Base-by-base conservation (phyloP, 352 stramenopile genomes). In the Phytophthora idaei region DNA sequence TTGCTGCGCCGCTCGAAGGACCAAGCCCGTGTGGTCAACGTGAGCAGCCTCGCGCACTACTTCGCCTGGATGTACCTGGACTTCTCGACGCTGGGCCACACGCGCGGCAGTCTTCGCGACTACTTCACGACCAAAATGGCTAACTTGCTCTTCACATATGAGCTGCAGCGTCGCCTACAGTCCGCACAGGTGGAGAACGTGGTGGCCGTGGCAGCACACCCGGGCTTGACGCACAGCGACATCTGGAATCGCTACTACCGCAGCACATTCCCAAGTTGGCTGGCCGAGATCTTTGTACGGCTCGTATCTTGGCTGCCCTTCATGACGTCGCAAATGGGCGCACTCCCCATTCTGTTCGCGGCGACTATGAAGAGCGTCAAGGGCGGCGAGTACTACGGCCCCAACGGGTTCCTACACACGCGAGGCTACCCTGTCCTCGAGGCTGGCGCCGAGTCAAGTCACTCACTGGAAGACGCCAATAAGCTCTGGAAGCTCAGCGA, bases 101-200 rank as follows among this genome's bases (percentile, higher is more conserved):
- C 79, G 34, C 77, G 74, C 52, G 56, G 67, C 11, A 68, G 60
- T 48, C 71, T 85, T 36, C 51, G 63, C 45, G 78, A 77, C 56
- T 92, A 92, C 54, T 67, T 71, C 39, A 74, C 69, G 14, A 83
- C 78, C 31, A 92, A 92, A 66, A 65, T 92, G 52, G 60, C 69
- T 10, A 89, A 86, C 42, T 25, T 90, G 55, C 60, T 92, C 9
- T 92, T 92, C 58, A 89, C 76, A 25, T 86, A 76, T 57, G 83
- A 92, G 50, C 61, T 92, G 11, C 69, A 83, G 15, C 79, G 80
- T 8, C 77, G 81, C 0, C 34, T 90, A 11, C 42, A 61, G 12
- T 67, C 64, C 10, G 52, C 56, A 9, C 64, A 77, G 28, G 59
- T 78, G 44, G 55, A 66, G 42, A 81, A 82, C 52, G 69, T 90